Evolutionary conservation across 164 flowering plant species (phyloP).

Genomic region (Saururus chinensis): DNA sequence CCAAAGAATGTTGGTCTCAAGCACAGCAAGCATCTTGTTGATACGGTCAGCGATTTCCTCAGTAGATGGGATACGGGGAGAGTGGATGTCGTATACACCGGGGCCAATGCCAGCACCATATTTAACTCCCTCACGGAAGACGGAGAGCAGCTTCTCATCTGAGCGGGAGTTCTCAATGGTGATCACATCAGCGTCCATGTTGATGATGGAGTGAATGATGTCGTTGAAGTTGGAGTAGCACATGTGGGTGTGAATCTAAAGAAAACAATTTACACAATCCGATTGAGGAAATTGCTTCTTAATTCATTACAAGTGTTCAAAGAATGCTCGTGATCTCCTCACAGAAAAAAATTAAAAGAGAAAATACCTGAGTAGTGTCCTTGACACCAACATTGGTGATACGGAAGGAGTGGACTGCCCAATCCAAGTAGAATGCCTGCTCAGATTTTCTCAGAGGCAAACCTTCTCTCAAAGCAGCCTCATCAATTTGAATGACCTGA

Average conservation of each 20-base stretch:
- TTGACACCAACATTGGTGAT: constrained; percentile 48
- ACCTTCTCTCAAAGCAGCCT: constrained; percentile 59
- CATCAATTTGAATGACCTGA: constrained; percentile 51
- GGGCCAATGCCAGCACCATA: constrained; percentile 98
- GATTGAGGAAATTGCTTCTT: background rate
- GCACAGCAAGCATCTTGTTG: constrained; percentile 93
- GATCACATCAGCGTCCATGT: constrained; percentile 90
- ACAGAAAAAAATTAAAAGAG: background rate
- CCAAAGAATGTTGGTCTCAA: constrained; percentile 86
- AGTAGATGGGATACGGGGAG: constrained; percentile 81
- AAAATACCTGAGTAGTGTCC: constrained; percentile 47
- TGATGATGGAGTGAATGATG: constrained; percentile 67
- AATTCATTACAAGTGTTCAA: no score
- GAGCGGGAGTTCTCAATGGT: constrained; percentile 96
- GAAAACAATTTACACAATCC: background rate
- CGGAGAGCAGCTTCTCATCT: constrained; percentile 92
- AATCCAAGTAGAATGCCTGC: constrained; percentile 47
- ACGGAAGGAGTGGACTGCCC: constrained; percentile 63
- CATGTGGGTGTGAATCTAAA: constrained; percentile 81
- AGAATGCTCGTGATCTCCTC: background rate
- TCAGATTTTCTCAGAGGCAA: constrained; percentile 50
- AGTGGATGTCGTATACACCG: constrained; percentile 94
- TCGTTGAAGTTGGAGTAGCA: constrained; percentile 81
- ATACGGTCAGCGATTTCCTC: constrained; percentile 86
- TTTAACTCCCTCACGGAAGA: constrained; percentile 92